A percentile compares a stretch with the other conserved stretches of the same genome.
Evolutionary conservation across 2,329 filamentous ascomycete genomes (phyloP).

Genomic region (Diaporthe longicolla): DNA sequence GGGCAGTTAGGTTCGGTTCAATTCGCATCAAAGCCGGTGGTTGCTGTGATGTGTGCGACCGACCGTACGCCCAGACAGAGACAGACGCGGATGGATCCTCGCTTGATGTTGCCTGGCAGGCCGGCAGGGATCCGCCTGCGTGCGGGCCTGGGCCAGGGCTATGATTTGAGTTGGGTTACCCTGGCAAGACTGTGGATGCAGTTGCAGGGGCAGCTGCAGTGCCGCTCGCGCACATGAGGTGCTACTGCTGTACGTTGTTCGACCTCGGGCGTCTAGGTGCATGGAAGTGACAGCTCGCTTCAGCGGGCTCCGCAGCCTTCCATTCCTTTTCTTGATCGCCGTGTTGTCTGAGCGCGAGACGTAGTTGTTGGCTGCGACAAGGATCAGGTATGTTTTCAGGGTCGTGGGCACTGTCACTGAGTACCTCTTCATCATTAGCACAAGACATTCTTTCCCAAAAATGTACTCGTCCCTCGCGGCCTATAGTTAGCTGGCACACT

Average conservation of each 20-base stretch:
- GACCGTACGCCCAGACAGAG: too few species aligned
- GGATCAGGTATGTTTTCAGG: background rate
- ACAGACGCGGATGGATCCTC: background rate
- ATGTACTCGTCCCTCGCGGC: too few species aligned
- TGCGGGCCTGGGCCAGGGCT: background rate
- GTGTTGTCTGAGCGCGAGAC: too few species aligned
- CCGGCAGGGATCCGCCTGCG: background rate
- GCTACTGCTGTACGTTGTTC: background rate
- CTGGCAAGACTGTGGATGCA: background rate
- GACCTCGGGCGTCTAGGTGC: background rate
- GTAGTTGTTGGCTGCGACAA: background rate
- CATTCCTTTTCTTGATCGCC: background rate
- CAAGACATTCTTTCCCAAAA: background rate
- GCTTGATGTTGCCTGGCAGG: background rate
- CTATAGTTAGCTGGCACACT: background rate
- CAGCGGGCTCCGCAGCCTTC: background rate
- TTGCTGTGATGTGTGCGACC: background rate
- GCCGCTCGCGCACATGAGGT: conserved; percentile 20
- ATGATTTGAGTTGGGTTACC: background rate
- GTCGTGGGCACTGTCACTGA: too few species aligned
- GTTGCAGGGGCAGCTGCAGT: background rate
- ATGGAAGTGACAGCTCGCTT: conserved; percentile 23
- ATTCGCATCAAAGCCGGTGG: background rate
- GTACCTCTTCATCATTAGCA: background rate
- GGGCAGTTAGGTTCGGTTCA: background rate